Evolutionary conservation across 1,284 basidiomycete genomes (phyloP).

Genomic region (Xerocomus amazonicus): DNA sequence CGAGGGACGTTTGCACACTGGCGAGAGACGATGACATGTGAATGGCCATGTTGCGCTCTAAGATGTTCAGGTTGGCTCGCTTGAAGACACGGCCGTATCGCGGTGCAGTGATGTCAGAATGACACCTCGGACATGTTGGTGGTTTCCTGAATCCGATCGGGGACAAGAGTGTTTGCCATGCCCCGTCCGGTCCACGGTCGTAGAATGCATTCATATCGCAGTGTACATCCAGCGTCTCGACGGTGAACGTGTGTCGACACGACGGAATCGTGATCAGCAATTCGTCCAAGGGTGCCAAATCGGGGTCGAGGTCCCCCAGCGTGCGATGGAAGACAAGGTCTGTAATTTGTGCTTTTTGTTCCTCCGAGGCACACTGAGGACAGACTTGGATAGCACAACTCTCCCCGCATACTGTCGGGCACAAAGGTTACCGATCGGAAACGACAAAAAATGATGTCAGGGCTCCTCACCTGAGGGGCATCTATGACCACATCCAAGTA

Average conservation of each 20-base stretch:
- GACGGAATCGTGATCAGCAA: conserved; percentile 56
- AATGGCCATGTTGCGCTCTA: conserved; percentile 58
- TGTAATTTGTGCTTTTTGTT: conserved; percentile 44
- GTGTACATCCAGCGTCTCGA: conserved; percentile 66
- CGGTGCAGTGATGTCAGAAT: conserved; percentile 45
- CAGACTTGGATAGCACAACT: conserved; percentile 58
- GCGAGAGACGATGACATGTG: conserved; percentile 46
- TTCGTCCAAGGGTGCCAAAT: conserved; percentile 44
- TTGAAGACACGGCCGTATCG: conserved; percentile 62
- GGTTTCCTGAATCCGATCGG: conserved; percentile 42
- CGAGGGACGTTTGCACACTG: conserved; percentile 29
- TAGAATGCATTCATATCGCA: conserved; percentile 57
- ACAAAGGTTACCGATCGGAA: no score
- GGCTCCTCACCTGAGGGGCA: conserved; percentile 61
- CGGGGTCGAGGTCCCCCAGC: conserved; percentile 47
- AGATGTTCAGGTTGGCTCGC: conserved; percentile 56
- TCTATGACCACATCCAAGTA: conserved; percentile 55
- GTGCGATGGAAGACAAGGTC: conserved; percentile 56
- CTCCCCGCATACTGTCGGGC: conserved; percentile 61
- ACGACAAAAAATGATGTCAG: no score
- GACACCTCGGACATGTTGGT: conserved; percentile 56
- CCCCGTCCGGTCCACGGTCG: conserved; percentile 30
- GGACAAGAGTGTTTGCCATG: conserved; percentile 44
- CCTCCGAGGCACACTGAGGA: conserved; percentile 43
- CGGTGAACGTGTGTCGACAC: conserved; percentile 67